A percentile compares a stretch with the other conserved stretches of the same genome.
Conservation (phyloP, 768 basidiomycete genomes). For the Krasilnikovozyma curviuscula region DNA sequence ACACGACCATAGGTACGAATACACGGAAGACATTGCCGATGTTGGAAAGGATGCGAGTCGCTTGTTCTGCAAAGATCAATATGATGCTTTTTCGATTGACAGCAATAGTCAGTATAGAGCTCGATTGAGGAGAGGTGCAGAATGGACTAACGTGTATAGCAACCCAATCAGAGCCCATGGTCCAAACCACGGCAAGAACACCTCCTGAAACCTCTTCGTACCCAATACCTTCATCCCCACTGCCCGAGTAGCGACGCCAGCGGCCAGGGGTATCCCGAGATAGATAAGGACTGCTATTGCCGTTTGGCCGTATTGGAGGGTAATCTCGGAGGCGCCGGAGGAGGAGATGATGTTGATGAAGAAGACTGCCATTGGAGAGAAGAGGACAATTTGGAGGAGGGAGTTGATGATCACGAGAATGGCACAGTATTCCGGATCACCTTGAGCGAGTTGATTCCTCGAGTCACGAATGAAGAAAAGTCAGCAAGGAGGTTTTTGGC, state of each 20-base stretch:
- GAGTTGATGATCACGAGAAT: conserved; percentile 67
- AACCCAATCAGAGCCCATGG: conserved; percentile 54
- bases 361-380: conserved; percentile 51
- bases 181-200: conserved; percentile 49
- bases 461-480: background rate
- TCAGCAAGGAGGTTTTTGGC: background rate
- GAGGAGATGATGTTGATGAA: conserved; percentile 56
- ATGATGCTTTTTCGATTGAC: conserved; percentile 18
- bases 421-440: conserved; percentile 53
- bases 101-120: background rate
- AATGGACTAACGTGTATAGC: conserved; percentile 40
- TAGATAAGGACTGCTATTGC: conserved; percentile 31
- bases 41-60: conserved; percentile 49
- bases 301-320: conserved; percentile 38
- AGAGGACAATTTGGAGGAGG: conserved; percentile 53
- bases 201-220: conserved; percentile 34
- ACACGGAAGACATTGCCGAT: conserved; percentile 60
- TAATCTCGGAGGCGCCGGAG: conserved; percentile 47
- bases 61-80: conserved; percentile 26
- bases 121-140: background rate
- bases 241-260: conserved; percentile 52
- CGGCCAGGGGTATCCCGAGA: conserved; percentile 58
- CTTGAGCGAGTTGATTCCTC: conserved; percentile 56
- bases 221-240: conserved; percentile 31
- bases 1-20: conserved; percentile 47